Base-by-base conservation (phyloP, 176 grass and related monocot species). In the Carex scoparia region DNA sequence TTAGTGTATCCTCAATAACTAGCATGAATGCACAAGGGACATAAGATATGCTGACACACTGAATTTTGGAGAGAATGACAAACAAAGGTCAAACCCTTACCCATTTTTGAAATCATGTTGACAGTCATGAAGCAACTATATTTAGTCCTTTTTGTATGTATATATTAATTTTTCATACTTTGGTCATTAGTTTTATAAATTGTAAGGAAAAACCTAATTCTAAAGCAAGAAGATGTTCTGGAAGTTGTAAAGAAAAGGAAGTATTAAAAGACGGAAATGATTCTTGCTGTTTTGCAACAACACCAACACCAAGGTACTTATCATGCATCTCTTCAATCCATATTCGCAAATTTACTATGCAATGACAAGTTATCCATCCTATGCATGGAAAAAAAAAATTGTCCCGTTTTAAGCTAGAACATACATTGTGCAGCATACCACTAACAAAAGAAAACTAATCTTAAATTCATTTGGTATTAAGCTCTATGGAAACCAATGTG, bases 81-180 rank as follows among this genome's bases (percentile, higher is more conserved):
- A 77, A 78, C 48, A 32, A 78, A 78, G 51, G 74, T 78, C 74
- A 78, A 57, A 32, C 51, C 13, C 51, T 70, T 6, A 78, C 51
- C 30, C 27, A 57, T 78, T 78, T 78, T 78, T 8, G 1, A 56
- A 57, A 78, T 78, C 74, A 78, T 14, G 42, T 53, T 57, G 74
- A 56, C 28, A 78, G 74, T 78, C 74, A 78, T 32, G 51, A 58
- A 56, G 74, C 74, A 55, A 78, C 5, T 57, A 57, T 56, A 15
- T 77, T 33, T 57, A 23, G 74, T 57, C 11, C 73, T 55, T 30
- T 30, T 32, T 55, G 38, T 48, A 81, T 81, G 30, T 5, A 5
- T 44, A 82, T 60, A n/a, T 74, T 51, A 49, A 42, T 42, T 73
- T 69, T 48, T 74, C n/a, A 51, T 48, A 51, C 9, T 19, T 51